phyloP scores from a whole-genome alignment of 176 grass and related monocot species.

The Cenchrus americanus region DNA sequence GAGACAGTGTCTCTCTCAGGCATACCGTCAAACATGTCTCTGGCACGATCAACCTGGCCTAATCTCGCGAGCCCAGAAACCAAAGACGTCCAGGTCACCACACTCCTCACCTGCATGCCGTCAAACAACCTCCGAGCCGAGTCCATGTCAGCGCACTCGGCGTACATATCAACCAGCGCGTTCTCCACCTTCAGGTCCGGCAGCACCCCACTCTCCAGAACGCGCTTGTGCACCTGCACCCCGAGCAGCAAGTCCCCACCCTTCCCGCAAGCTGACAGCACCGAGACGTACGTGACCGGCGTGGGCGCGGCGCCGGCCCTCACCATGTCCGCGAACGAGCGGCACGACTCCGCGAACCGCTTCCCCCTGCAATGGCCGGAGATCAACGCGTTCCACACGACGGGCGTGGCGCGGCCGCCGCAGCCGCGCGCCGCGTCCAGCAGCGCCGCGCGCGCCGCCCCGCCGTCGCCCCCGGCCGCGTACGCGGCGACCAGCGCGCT shows the following conservation, averaged over 20 bases:
- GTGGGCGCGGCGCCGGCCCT: slow-evolving; percentile 39
- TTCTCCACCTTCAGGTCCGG: slow-evolving; percentile 71
- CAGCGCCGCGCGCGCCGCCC: slow-evolving; percentile 41
- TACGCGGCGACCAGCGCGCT: slow-evolving; percentile 68
- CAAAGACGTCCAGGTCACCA: slow-evolving; percentile 77
- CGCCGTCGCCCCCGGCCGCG: slow-evolving; percentile 47
- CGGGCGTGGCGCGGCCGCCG: not conserved
- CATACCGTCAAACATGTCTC: slow-evolving; percentile 67
- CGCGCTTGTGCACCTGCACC: slow-evolving; percentile 57
- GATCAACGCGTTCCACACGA: slow-evolving; percentile 76
- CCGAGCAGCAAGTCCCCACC: slow-evolving; percentile 53
- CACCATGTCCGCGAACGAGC: slow-evolving; percentile 63
- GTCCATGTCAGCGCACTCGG: slow-evolving; percentile 62
- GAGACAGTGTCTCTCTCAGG: slow-evolving; percentile 62
- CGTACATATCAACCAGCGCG: slow-evolving; percentile 72
- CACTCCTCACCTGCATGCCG: slow-evolving; percentile 47
- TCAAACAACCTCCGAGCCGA: slow-evolving; percentile 63
- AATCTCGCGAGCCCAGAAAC: slow-evolving; percentile 52
- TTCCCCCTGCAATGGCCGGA: slow-evolving; percentile 50
- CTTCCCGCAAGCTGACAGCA: slow-evolving; percentile 69
- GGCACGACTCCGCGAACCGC: slow-evolving; percentile 47
- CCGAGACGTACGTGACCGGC: slow-evolving; percentile 56
- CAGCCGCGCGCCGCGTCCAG: slow-evolving; percentile 17
- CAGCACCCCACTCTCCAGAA: slow-evolving; percentile 36
- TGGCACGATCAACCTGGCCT: slow-evolving; percentile 57